Conservation (phyloP, 2,329 filamentous ascomycete species). For the Aspergillus sp. region DNA sequence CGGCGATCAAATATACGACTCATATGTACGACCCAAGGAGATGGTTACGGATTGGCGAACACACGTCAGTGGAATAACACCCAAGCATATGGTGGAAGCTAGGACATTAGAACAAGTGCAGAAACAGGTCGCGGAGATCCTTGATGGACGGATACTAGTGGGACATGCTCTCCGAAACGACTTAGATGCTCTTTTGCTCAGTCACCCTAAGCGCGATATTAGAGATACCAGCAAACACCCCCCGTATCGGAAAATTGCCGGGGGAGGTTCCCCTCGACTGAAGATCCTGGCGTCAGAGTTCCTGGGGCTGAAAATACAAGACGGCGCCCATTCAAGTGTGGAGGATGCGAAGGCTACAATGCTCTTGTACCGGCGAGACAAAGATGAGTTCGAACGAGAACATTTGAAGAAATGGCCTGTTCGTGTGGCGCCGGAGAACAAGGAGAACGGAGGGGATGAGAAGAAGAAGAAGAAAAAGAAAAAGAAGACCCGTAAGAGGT, state of each 20-base stretch:
- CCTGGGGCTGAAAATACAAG: constrained; percentile 60
- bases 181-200: constrained; percentile 70
- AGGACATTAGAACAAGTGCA: constrained; percentile 77
- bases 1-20: constrained; percentile 89
- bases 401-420: constrained; percentile 66
- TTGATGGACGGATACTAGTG: constrained; percentile 71
- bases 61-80: constrained; percentile 75
- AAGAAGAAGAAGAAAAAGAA: constrained; percentile 52
- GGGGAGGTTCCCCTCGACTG: constrained; percentile 50
- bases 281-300: constrained; percentile 58
- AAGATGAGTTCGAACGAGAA: constrained; percentile 81
- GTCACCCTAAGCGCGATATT: constrained; percentile 74
- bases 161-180: constrained; percentile 84
- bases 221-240: constrained; percentile 80
- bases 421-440: constrained; percentile 33
- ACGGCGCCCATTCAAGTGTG: constrained; percentile 60
- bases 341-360: constrained; percentile 87
- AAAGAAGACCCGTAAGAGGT: constrained; percentile 46
- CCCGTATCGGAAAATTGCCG: constrained; percentile 65
- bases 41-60: constrained; percentile 89
- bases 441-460: constrained; percentile 34
- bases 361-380: constrained; percentile 80
- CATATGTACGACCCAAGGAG: constrained; percentile 77
- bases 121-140: constrained; percentile 64
- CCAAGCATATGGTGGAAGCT: constrained; percentile 69